Evolutionary conservation across 75 land plant genomes (phyloP), one percentile per base, ranked within the genome.

Genomic region (Isoetes taiwanensis): DNA sequence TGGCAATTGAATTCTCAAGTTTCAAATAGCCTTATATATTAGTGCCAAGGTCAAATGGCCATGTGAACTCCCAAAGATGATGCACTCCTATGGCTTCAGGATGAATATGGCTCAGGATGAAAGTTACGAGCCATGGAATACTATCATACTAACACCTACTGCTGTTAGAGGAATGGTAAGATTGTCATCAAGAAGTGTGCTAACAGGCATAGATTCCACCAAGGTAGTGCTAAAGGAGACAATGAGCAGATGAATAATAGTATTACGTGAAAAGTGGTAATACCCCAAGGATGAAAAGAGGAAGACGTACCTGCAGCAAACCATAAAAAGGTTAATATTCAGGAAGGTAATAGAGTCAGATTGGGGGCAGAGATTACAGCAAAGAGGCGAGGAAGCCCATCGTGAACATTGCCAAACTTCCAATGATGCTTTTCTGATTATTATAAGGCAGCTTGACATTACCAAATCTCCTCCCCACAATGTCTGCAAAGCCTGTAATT

Each of bases 161-260:
- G 98, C 83, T 21, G 83, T 68, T 35, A 83, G 46, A 9, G 98
- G 82, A 21, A 93, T 84, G 2, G 96, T 93, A 24, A 93, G 76
- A 73, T 93, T 93, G 62, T 93, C 98, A 65, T 93, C 96, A 28
- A 93, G 66, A 25, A 72, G 61, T 24, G 78, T 73, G 62, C 94
- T 87, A 27, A 93, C 73, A 0, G 98, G 96, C 33, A 84, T 73
- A 19, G 98, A 87, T 54, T 93, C 98, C 14, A 78, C 80, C 11
- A 88, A 2, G 17, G 98, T 63, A 25, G 98, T 41, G 26, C 64
- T 70, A 3, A 77, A 55, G 34, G 96, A 81, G 20, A 88, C 80
- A 11, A 69, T 26, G 21, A 93, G 52, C 38, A 76, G 69, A 9
- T 73, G 63, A 3, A 79, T 23, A 61, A 60, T 61, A 68, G 78